Base-by-base conservation (phyloP, 177 flowering plant genomes). In the Vitis hybrid region DNA sequence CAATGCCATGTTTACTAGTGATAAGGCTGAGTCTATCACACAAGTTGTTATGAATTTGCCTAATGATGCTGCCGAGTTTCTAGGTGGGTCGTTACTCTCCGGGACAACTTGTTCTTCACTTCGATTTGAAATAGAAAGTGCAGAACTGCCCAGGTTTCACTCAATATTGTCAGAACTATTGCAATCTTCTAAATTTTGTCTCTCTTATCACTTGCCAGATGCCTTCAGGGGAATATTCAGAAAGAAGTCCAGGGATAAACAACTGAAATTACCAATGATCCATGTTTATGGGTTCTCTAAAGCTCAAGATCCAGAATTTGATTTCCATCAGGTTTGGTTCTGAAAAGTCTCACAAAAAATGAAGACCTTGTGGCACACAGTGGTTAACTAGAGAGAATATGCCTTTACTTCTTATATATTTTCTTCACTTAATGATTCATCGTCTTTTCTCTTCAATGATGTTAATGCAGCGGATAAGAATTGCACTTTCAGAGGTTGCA, bases 41-140 rank as follows among this genome's bases (percentile, higher is more conserved):
- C 98, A 91, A 76, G 97, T 95, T 21, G 94, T 95, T 50, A 91
- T 95, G 98, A 91, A 95, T 82, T 84, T 93, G 81, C 98, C 97
- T 19, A 88, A 87, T 30, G 90, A 90, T 76, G 99, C 93, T 71
- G 89, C 75, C 6, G 97, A 93, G 51, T 93, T 51, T 84, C 84
- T 95, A 73, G 97, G 99, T 95, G 30, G 24, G 81, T 67, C 50
- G 3, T 58, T 72, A 54, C 12, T 46, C 48, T 32, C 17, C 4
- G 17, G 48, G 17, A 3, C 3, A 49, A 9, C 40, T 32, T 3
- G 40, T 32, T 32, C 40, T 32, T 5, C 40, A 3, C 40, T 32
- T 32, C 4, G 0, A 32, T 32, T 32, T 32, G 40, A 5, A 32
- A 32, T 32, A 32, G 24, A 21, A 4, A 32, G 40, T 32, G 40